These are phyloP conservation scores for Trichoderma gracile DNA, from an alignment of 2,329 filamentous ascomycete species.

Conservation along the genomic window DNA sequence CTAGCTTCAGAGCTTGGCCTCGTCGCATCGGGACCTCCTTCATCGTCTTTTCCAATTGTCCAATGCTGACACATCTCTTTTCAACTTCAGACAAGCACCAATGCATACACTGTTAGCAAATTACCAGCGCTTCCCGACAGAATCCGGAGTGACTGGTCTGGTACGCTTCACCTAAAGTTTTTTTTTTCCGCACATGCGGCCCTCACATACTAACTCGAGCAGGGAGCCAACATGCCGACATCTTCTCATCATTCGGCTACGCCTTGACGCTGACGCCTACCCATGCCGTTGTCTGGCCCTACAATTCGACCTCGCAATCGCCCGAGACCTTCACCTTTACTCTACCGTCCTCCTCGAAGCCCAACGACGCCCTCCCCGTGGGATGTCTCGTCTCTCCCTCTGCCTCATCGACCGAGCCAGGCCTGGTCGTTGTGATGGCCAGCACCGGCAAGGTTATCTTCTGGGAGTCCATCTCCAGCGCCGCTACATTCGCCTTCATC, in stretches of 20 bases:
- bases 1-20: neutral
- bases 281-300: slow-evolving; percentile 89
- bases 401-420: slow-evolving; percentile 75
- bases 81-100: slow-evolving; percentile 68
- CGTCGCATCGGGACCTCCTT: slow-evolving; percentile 7
- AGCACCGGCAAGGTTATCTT: slow-evolving; percentile 83
- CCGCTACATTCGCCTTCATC: slow-evolving; percentile 79
- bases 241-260: slow-evolving; percentile 67
- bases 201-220: slow-evolving; percentile 27
- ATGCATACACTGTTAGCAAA: slow-evolving; percentile 82
- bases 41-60: slow-evolving; percentile 1
- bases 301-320: slow-evolving; percentile 66
- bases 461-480: slow-evolving; percentile 93
- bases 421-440: slow-evolving; percentile 83
- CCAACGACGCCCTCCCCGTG: slow-evolving; percentile 73
- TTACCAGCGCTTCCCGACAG: slow-evolving; percentile 79
- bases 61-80: slow-evolving; percentile 28
- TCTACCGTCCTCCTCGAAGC: slow-evolving; percentile 70
- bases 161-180: slow-evolving; percentile 50
- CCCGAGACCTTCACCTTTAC: slow-evolving; percentile 79
- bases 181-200: slow-evolving; percentile 2
- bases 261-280: slow-evolving; percentile 78
- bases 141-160: slow-evolving; percentile 64
- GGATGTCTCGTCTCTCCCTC: slow-evolving; percentile 80
- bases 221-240: slow-evolving; percentile 66